These are phyloP conservation scores for Vaccinium myrtillus DNA, from an alignment of 148 eudicot species.

Conservation along the genomic window DNA sequence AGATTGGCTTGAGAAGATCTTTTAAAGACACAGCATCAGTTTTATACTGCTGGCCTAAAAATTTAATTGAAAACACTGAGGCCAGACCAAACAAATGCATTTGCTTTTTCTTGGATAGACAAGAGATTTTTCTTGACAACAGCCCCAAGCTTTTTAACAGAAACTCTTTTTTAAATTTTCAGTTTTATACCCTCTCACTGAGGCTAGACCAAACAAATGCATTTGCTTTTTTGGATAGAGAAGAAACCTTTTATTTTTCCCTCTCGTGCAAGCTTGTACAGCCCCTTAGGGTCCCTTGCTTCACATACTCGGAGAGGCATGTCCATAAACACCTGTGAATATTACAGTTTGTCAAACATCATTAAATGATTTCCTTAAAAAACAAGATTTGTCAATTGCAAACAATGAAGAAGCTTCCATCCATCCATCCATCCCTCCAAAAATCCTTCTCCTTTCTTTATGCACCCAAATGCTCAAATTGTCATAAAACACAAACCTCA, in stretches of 20 bases:
- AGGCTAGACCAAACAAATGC: background rate
- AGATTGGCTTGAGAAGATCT: background rate
- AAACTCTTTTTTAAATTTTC: no score
- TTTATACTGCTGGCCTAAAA: background rate
- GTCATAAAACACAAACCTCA: slow-evolving; percentile 43
- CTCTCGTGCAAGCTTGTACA: slow-evolving; percentile 93
- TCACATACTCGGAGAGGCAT: slow-evolving; percentile 86
- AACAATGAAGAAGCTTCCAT: slow-evolving; percentile 9
- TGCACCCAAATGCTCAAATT: slow-evolving; percentile 14
- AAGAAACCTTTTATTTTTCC: slow-evolving; percentile 83
- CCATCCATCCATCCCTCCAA: background rate
- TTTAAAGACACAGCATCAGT: background rate
- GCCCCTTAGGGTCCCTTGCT: slow-evolving; percentile 94
- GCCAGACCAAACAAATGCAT: background rate
- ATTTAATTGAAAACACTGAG: background rate
- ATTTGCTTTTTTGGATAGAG: background rate
- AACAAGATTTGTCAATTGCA: background rate
- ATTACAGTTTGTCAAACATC: slow-evolving; percentile 10
- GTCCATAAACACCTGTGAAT: slow-evolving; percentile 87
- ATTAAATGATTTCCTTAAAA: background rate
- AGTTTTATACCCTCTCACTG: no score
- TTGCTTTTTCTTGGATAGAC: background rate
- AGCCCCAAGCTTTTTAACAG: no score
- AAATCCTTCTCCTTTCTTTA: background rate
- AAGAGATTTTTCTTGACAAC: no score